Conservation (phyloP, 2,329 filamentous ascomycete genomes). For the Hirsutella thompsonii region DNA sequence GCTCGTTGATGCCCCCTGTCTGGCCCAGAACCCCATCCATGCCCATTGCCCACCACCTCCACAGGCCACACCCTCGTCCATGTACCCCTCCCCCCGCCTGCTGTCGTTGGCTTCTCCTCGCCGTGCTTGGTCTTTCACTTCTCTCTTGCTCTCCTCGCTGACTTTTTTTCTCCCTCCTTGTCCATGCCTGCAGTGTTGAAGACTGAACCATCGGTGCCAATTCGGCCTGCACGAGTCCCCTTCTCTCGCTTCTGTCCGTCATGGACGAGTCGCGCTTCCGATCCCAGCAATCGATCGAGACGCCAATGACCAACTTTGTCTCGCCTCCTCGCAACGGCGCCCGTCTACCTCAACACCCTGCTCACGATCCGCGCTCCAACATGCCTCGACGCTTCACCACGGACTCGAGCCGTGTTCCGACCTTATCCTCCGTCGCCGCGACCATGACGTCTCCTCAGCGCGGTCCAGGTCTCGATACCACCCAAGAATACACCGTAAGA, state of each 20-base stretch:
- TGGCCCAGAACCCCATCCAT: slow-evolving; percentile 15
- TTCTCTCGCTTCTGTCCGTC: slow-evolving; percentile 9
- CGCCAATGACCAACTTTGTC: slow-evolving; percentile 60
- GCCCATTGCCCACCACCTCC: slow-evolving; percentile 10
- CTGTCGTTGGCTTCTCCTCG: slow-evolving; percentile 15
- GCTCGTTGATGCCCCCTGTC: slow-evolving; percentile 3
- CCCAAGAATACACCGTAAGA: slow-evolving; percentile 34
- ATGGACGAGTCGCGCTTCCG: slow-evolving; percentile 75
- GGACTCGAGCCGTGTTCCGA: slow-evolving; percentile 73
- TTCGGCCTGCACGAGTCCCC: slow-evolving; percentile 25
- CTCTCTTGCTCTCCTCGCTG: slow-evolving; percentile 13
- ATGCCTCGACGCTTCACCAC: slow-evolving; percentile 90
- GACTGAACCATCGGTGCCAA: slow-evolving; percentile 19
- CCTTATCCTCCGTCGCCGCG: slow-evolving; percentile 40
- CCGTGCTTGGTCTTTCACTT: slow-evolving; percentile 11
- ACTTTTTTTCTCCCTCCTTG: slow-evolving; percentile 16
- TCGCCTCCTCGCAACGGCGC: slow-evolving; percentile 60
- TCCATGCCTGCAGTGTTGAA: slow-evolving; percentile 23
- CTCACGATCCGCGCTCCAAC: slow-evolving; percentile 60
- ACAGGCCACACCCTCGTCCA: background rate
- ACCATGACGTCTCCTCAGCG: slow-evolving; percentile 37
- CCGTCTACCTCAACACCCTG: slow-evolving; percentile 37
- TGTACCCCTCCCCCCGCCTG: slow-evolving; percentile 13
- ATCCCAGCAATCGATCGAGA: slow-evolving; percentile 65
- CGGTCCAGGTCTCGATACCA: slow-evolving; percentile 24